Evolutionary conservation across 495 filamentous ascomycete species (phyloP).

Genomic region (Hypoxylon intermedium): DNA sequence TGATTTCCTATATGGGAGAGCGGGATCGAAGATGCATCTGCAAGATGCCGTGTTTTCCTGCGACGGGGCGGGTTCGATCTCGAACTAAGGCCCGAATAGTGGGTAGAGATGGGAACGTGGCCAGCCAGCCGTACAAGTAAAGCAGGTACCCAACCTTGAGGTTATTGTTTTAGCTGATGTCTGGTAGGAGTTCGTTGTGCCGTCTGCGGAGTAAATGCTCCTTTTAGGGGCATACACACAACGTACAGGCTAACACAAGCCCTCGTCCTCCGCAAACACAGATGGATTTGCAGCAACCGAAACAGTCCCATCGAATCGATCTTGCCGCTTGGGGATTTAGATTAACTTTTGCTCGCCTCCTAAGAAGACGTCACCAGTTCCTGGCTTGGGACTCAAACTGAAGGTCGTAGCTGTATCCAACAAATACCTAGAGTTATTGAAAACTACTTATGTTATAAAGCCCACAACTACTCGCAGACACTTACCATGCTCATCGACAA

Average conservation of each 20-base stretch:
- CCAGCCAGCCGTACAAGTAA: background rate
- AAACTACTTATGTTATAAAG: background rate
- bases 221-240: slow-evolving; percentile 7
- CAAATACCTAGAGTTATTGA: background rate
- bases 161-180: too few species aligned
- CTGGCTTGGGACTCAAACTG: background rate
- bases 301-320: slow-evolving; percentile 3
- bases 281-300: slow-evolving; percentile 7
- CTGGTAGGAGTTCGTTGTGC: background rate
- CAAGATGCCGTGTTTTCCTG: slow-evolving; percentile 7
- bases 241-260: background rate
- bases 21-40: slow-evolving; percentile 24
- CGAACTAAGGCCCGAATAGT: slow-evolving; percentile 4
- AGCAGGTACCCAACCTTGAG: slow-evolving; percentile 1
- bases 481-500: background rate
- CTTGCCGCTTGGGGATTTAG: slow-evolving; percentile 1
- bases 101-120: slow-evolving; percentile 13
- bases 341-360: background rate
- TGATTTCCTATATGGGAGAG: background rate
- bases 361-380: slow-evolving; percentile 19
- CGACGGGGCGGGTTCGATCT: slow-evolving; percentile 2
- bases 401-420: slow-evolving; percentile 1
- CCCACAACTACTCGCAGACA: background rate
- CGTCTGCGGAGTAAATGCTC: slow-evolving; percentile 22
- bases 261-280: slow-evolving; percentile 13